phyloP scores from a whole-genome alignment of 1,284 basidiomycete species.

The Ganoderma sp. region DNA sequence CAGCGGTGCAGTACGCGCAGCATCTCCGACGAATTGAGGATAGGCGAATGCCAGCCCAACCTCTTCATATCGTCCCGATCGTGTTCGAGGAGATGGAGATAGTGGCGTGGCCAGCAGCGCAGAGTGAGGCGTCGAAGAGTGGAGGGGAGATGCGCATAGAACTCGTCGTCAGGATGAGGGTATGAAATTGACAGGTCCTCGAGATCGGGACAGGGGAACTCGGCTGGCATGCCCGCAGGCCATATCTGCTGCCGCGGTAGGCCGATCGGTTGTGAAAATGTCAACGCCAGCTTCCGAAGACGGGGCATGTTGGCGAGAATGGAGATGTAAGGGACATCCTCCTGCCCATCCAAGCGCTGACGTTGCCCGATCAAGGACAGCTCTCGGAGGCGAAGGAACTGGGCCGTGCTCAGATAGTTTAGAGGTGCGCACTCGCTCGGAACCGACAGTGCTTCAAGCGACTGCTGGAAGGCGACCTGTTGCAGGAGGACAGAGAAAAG shows the following conservation, averaged over 20 bases:
- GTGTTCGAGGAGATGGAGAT: not conserved
- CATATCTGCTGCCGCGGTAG: not conserved
- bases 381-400: not conserved
- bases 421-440: not conserved
- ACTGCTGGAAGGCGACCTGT: not conserved
- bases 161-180: conserved; percentile 11
- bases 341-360: not conserved
- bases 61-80: not conserved
- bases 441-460: not conserved
- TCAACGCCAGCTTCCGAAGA: not conserved
- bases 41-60: conserved; percentile 5
- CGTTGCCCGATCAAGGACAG: not conserved
- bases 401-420: not conserved
- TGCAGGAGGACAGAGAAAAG: not conserved
- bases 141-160: conserved; percentile 2
- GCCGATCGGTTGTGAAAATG: not conserved
- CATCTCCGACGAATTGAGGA: conserved; percentile 2
- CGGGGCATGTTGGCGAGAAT: not conserved
- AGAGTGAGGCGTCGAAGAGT: not conserved
- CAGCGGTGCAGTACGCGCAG: not conserved
- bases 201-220: not conserved
- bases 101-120: conserved; percentile 12
- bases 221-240: not conserved
- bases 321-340: not conserved
- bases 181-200: conserved; percentile 6